Base-by-base conservation (phyloP, 305 asterid species). In the Fraxinus paxiana region DNA sequence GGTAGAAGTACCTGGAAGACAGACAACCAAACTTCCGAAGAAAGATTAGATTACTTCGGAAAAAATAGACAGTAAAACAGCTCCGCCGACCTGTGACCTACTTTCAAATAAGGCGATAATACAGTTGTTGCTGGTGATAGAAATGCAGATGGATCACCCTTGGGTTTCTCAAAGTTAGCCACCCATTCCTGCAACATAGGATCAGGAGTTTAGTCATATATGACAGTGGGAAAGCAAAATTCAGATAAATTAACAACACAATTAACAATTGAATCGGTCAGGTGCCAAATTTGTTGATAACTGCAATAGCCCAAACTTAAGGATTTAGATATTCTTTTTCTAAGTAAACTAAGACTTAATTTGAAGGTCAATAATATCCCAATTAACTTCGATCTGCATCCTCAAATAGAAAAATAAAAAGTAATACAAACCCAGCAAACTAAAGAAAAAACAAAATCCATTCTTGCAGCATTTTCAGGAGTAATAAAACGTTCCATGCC, bases 101-200 rank as follows among this genome's bases (percentile, higher is more conserved):
- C 99, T 90, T 95, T 95, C 85, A 95, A 84, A 86, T 95, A 92
- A 41, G 99, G 98, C 73, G 98, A 93, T 79, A 95, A 84, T 79
- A 93, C 98, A 33, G 98, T 95, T 30, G 99, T 93, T 73, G 97
- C 97, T 74, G 99, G 99, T 83, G 88, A 90, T 78, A 91, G 82
- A 89, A 91, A 93, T 77, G 94, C 88, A 85, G 98, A 89, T 46
- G 99, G 99, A 88, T 93, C 96, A 48, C 98, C 98, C 89, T 93
- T 93, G 76, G 99, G 99, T 84, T 95, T 95, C 91, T 95, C 99
- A 85, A 95, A 95, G 82, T 88, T 91, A 59, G 97, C 93, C 77
- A 92, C 95, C 98, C 98, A 95, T 20, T 91, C 97, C 99, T 93
- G 87, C 84, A 70, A 80, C 71, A 78, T 17, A 76, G 82, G 81